Evolutionary conservation across 371 early-diverging fungal species (phyloP).

Genomic region (Chytridium lagenaria): DNA sequence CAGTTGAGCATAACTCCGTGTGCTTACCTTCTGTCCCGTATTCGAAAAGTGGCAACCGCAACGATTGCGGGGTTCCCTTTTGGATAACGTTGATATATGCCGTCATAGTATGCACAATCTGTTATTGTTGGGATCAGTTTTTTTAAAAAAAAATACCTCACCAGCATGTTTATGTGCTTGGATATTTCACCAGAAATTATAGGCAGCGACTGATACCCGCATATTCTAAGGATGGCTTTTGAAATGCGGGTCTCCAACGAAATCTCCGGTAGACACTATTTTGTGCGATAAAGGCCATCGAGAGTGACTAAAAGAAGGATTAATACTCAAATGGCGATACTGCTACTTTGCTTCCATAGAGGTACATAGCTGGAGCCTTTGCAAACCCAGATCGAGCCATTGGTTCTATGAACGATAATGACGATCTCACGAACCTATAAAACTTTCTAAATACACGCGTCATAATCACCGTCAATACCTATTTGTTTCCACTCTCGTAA

Average conservation of each 20-base stretch:
- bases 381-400: slow-evolving; percentile 31
- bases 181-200: slow-evolving; percentile 44
- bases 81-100: slow-evolving; percentile 48
- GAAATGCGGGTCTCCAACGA: slow-evolving; percentile 50
- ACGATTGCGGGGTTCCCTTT: slow-evolving; percentile 48
- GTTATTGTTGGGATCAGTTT: neutral
- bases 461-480: slow-evolving; percentile 34
- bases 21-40: slow-evolving; percentile 39
- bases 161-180: slow-evolving; percentile 42
- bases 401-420: slow-evolving; percentile 37
- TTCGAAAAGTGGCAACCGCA: slow-evolving; percentile 53
- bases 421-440: slow-evolving; percentile 35
- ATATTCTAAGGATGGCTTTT: slow-evolving; percentile 32
- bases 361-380: slow-evolving; percentile 47
- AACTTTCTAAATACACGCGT: neutral
- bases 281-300: slow-evolving; percentile 41
- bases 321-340: neutral
- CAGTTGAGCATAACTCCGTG: neutral
- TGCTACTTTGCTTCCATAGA: slow-evolving; percentile 49
- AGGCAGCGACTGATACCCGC: slow-evolving; percentile 36
- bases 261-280: slow-evolving; percentile 40
- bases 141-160: too few species aligned
- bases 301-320: slow-evolving; percentile 29
- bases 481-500: slow-evolving; percentile 44
- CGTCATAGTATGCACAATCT: slow-evolving; percentile 43